Conservation (phyloP, 2,329 filamentous ascomycete species). For the Ophiocordyceps sinensis region DNA sequence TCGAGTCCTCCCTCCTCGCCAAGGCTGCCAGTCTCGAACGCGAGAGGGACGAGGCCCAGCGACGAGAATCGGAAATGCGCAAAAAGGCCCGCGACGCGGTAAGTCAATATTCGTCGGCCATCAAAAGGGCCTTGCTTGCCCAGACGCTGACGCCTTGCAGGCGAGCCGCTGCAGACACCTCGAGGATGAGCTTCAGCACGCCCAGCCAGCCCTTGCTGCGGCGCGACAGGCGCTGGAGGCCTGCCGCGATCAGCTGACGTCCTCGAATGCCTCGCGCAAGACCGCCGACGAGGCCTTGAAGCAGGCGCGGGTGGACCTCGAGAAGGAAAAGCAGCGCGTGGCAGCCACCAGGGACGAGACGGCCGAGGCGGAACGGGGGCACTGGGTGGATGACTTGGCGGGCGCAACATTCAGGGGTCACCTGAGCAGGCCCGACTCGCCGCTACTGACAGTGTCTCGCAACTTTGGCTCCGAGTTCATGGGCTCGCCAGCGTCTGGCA, state of each 20-base stretch:
- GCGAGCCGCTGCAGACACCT: conserved; percentile 49
- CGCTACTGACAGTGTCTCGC: conserved; percentile 33
- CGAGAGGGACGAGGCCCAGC: conserved; percentile 74
- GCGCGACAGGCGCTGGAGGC: conserved; percentile 49
- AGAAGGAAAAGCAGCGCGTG: conserved; percentile 26
- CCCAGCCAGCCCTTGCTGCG: conserved; percentile 46
- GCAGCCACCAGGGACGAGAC: conserved; percentile 14
- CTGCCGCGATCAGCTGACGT: conserved; percentile 43
- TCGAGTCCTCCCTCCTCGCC: conserved; percentile 73
- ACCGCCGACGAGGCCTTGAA: conserved; percentile 50
- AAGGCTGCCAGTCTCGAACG: conserved; percentile 69
- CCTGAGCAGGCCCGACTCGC: conserved; percentile 39
- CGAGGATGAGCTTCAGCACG: conserved; percentile 71
- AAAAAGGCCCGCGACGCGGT: conserved; percentile 81
- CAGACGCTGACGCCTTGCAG: conserved; percentile 20
- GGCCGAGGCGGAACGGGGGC: conserved; percentile 26
- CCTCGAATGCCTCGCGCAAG: conserved; percentile 49
- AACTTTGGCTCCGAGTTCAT: conserved; percentile 41
- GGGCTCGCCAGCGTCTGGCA: conserved; percentile 25
- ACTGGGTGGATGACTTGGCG: conserved; percentile 38
- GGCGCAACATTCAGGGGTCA: conserved; percentile 23
- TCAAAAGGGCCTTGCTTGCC: background rate
- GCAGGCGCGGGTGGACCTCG: conserved; percentile 35
- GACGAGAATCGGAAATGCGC: conserved; percentile 73
- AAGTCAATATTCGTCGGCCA: conserved; percentile 18